Base-by-base conservation (phyloP, 345 rosid species). In the Euclidium syriacum region DNA sequence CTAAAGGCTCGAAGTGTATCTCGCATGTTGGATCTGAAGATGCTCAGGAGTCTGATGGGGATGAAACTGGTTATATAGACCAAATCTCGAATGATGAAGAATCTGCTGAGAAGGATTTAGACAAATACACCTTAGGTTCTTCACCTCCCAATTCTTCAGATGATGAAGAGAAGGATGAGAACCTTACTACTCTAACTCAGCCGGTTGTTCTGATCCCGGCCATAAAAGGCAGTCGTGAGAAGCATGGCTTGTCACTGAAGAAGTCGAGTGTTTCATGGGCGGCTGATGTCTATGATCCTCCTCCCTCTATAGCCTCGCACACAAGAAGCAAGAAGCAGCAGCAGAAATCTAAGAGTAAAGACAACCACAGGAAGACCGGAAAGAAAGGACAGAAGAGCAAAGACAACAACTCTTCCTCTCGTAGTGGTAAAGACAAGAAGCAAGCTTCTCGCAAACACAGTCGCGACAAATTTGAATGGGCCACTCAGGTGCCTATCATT, bases 211-310 rank as follows among this genome's bases (percentile, higher is more conserved):
- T 80, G 65, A 75, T 79, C 24, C 81, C 99, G 29, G 96, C 97
- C 38, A 64, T 90, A 61, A 94, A 90, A 78, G 99, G 97, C 8
- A 78, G 90, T 67, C 85, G 95, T 4, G 90, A 83, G 70, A 87
- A 83, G 66, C 66, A 44, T 52, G 91, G 85, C 7, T 70, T 59
- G 33, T 19, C 82, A 22, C 76, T 80, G 2, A 67, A 33, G 73
- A 78, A 77, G 57, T 66, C 81, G 32, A 71, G 33, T 16, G 91
- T 94, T 49, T 71, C 79, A 60, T 94, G 97, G 99, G 92, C 97
- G 2, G 78, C 81, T 23, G 96, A 94, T 23, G 97, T 94, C 42
- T 85, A 87, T 56, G 99, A 94, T 70, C 99, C 99, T 10, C 75
- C 70, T 34, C 97, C 97, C 7, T 77, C 91, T 5, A 79, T 85